phyloP scores from a whole-genome alignment of 345 rosid species.

The Eucalyptus melliodora region DNA sequence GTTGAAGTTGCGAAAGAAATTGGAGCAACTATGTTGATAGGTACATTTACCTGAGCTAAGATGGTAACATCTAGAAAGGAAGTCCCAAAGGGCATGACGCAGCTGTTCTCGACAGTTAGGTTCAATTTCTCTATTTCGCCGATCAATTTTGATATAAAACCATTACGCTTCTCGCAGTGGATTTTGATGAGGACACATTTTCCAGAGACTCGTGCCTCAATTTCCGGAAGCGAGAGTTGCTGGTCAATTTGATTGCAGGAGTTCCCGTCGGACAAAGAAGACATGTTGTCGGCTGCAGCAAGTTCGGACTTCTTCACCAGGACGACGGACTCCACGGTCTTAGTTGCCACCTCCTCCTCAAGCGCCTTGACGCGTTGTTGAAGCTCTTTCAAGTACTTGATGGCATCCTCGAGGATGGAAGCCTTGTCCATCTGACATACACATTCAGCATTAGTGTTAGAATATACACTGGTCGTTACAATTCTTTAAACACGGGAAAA shows the following conservation, averaged over 20 bases:
- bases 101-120: not conserved
- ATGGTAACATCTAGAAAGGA: not conserved
- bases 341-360: slow-evolving; percentile 30
- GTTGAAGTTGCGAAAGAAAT: not conserved
- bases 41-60: not conserved
- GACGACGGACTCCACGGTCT: slow-evolving; percentile 30
- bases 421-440: slow-evolving; percentile 49
- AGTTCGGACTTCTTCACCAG: slow-evolving; percentile 47
- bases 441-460: not conserved
- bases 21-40: not conserved
- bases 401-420: slow-evolving; percentile 58
- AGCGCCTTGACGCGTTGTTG: slow-evolving; percentile 49
- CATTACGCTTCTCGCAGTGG: not conserved
- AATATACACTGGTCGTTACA: fast-evolving
- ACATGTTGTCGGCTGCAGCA: slow-evolving; percentile 8
- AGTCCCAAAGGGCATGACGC: not conserved
- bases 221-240: not conserved
- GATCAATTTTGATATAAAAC: not conserved
- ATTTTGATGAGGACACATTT: not conserved
- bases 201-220: not conserved
- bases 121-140: not conserved
- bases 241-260: not conserved
- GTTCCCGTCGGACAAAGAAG: slow-evolving; percentile 16
- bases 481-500: not conserved
- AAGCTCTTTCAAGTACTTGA: slow-evolving; percentile 50